Percentiles rank a stretch among this genome's conserved stretches.
phyloP scores from a whole-genome alignment of 371 early-diverging fungal species.

The Parasitella parasitica region DNA sequence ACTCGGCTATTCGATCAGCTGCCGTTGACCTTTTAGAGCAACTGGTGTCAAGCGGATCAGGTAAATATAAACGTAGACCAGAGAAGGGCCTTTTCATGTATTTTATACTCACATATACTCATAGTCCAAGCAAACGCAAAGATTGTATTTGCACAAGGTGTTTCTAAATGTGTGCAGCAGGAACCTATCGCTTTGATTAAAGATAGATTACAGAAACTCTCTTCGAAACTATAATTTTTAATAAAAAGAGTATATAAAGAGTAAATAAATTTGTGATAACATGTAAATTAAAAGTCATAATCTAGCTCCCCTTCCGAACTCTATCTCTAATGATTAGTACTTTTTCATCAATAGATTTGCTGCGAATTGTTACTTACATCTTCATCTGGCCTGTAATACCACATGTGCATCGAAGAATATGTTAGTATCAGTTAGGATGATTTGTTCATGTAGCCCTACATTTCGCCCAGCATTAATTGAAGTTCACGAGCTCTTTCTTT shows the following conservation, averaged over 20 bases:
- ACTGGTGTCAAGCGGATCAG: background rate
- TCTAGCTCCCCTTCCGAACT: slow-evolving; percentile 25
- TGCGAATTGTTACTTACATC: slow-evolving; percentile 12
- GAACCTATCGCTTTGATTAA: slow-evolving; percentile 26
- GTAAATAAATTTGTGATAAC: background rate
- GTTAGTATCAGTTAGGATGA: no score
- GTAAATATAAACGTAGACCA: slow-evolving; percentile 7
- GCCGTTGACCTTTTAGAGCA: slow-evolving; percentile 38
- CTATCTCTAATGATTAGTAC: background rate
- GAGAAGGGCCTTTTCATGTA: background rate
- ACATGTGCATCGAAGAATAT: background rate
- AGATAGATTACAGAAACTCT: slow-evolving; percentile 21
- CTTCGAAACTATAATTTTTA: background rate
- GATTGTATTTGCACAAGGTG: background rate
- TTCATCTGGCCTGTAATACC: slow-evolving; percentile 24
- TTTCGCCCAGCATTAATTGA: slow-evolving; percentile 20
- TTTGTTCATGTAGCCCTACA: no score
- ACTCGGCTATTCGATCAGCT: slow-evolving; percentile 48
- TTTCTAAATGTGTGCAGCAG: slow-evolving; percentile 9
- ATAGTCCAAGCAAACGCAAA: slow-evolving; percentile 22
- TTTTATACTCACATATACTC: background rate
- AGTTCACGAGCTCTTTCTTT: slow-evolving; percentile 21
- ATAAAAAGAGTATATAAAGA: background rate
- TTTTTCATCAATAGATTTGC: background rate
- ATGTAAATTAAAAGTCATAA: slow-evolving; percentile 7